Base-by-base conservation (phyloP, 768 basidiomycete species). In the Amanita brunnescens region DNA sequence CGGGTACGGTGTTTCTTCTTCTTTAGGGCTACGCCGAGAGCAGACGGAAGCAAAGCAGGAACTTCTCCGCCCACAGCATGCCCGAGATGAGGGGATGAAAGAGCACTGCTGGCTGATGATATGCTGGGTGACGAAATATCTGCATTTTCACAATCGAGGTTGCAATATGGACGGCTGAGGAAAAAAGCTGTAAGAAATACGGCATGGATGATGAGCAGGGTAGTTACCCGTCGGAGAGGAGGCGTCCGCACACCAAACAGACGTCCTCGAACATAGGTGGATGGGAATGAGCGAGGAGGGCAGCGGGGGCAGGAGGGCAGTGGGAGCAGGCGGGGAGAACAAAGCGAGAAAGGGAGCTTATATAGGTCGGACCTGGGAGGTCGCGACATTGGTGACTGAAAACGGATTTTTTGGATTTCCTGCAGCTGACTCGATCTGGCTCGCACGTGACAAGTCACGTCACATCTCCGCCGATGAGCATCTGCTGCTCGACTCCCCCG, bases 261-360 rank as follows among this genome's bases (percentile, higher is more conserved):
- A 82, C 74, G 72, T 87, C 85, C 75, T 86, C 81, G 66, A 85
- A 87, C 86, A 88, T 89, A 57, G 46, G 45, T 52, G 21, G 48
- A 56, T 10, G 37, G 49, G 24, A 33, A 51, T 34, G 53, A 45
- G 37, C 53, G 53, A 33, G 52, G 29, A 53, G 47, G 50, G 14
- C 23, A 46, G 41, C 48, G 55, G 54, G 47, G 47, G 51, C 45
- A 40, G 52, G 44, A 46, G 37, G 46, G 44, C 51, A 40, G 50
- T 39, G 44, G 45, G 37, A 47, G 44, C 49, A 40, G 52, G 43
- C 13, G 49, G 41, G 35, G 23, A 49, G 55, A 52, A 56, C 51
- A 56, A 53, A 42, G 58, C 56, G 52, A 52, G 49, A 41, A 49
- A 50, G 59, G 51, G 57, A 37, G 53, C 60, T 68, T 71, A 67